phyloP scores from a whole-genome alignment of 2,329 filamentous ascomycete species.

The Xylariaceae sp. region DNA sequence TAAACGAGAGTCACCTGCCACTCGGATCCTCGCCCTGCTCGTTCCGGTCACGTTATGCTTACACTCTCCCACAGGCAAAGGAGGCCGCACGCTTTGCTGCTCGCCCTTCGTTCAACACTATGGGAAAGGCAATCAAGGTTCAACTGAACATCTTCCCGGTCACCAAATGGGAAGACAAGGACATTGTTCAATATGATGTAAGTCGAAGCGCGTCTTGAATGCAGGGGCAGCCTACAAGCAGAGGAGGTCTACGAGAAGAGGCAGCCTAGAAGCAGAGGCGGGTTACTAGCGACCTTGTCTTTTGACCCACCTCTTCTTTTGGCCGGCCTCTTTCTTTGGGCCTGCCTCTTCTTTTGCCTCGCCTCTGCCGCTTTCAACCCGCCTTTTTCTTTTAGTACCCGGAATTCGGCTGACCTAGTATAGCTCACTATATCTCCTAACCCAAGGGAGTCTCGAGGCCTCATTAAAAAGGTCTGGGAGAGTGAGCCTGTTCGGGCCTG shows the following conservation, averaged over 20 bases:
- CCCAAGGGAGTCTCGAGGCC: slow-evolving; percentile 45
- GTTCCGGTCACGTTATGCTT: too few species aligned
- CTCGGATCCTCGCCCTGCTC: too few species aligned
- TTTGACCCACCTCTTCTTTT: neutral
- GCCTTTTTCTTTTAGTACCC: too few species aligned
- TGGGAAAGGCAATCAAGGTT: slow-evolving; percentile 46
- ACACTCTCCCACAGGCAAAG: slow-evolving; percentile 16
- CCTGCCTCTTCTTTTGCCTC: too few species aligned
- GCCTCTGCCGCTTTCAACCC: too few species aligned
- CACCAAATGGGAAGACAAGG: slow-evolving; percentile 45
- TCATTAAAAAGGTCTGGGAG: slow-evolving; percentile 72
- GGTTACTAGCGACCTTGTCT: too few species aligned
- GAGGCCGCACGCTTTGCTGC: slow-evolving; percentile 27
- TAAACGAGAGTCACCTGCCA: too few species aligned
- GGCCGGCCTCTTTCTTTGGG: too few species aligned
- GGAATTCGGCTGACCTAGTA: slow-evolving; percentile 4
- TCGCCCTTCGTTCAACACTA: slow-evolving; percentile 50
- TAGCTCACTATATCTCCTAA: slow-evolving; percentile 61
- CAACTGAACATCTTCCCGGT: slow-evolving; percentile 73
- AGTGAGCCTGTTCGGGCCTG: slow-evolving; percentile 50
- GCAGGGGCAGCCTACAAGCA: too few species aligned
- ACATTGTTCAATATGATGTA: slow-evolving; percentile 81
- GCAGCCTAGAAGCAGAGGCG: too few species aligned
- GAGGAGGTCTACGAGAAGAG: too few species aligned
- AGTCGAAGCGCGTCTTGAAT: slow-evolving; percentile 29